Percentiles rank a stretch among this genome's conserved stretches.
Conservation (phyloP, 75 land plant species). For the Azolla pinnata region DNA sequence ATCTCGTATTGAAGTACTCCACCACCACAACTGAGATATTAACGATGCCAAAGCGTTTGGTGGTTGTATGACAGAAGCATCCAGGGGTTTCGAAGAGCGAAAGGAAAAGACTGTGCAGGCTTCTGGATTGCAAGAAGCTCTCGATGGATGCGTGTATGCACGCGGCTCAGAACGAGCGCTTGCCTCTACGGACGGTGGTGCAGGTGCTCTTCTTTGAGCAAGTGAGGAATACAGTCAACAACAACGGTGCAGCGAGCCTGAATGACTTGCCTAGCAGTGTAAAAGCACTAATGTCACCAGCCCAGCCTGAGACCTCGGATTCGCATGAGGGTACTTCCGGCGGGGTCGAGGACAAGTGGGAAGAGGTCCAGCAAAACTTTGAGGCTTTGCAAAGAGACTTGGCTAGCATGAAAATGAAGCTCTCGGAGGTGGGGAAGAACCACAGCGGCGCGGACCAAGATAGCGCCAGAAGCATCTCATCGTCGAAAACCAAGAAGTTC, state of each 20-base stretch:
- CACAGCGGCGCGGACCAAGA: constrained; percentile 23
- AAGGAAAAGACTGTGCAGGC: constrained; percentile 54
- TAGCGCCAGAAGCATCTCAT: constrained; percentile 20
- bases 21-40: too few relatives aligned
- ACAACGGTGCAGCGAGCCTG: constrained; percentile 24
- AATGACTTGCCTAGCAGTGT: constrained; percentile 42
- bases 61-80: constrained; percentile 46
- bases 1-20: too few relatives aligned
- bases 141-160: constrained; percentile 75
- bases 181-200: constrained; percentile 60
- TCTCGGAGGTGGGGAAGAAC: constrained; percentile 33
- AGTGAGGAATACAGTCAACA: constrained; percentile 44
- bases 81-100: constrained; percentile 67
- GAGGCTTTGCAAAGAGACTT: constrained; percentile 53
- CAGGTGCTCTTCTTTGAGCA: constrained; percentile 96
- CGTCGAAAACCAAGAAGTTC: constrained; percentile 41
- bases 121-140: constrained; percentile 77
- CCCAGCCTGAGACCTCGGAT: constrained; percentile 37
- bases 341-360: constrained; percentile 63
- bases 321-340: constrained; percentile 46
- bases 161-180: constrained; percentile 70
- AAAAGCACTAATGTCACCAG: constrained; percentile 32
- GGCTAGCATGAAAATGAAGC: constrained; percentile 34
- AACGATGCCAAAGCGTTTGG: neutral
- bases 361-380: constrained; percentile 39